phyloP scores from a whole-genome alignment of 2,329 filamentous ascomycete species.

The Arthroderma sp. region DNA sequence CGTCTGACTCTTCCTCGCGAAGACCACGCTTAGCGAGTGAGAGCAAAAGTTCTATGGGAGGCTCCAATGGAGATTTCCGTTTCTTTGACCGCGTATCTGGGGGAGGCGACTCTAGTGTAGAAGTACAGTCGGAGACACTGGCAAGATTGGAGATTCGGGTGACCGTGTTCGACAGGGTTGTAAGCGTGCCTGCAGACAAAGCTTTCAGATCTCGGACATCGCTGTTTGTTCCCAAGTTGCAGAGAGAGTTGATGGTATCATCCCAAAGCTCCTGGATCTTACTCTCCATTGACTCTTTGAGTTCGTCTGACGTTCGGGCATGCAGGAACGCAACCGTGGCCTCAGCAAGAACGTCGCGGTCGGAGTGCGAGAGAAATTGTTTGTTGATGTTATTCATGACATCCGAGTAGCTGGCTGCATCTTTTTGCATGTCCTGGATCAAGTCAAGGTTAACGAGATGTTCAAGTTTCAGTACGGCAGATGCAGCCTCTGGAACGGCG shows the following conservation, averaged over 20 bases:
- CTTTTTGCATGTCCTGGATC: slow-evolving; percentile 79
- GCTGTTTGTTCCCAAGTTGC: slow-evolving; percentile 57
- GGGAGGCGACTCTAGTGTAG: slow-evolving; percentile 52
- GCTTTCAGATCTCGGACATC: slow-evolving; percentile 32
- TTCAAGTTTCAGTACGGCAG: slow-evolving; percentile 71
- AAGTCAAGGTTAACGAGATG: slow-evolving; percentile 75
- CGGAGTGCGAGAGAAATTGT: slow-evolving; percentile 86
- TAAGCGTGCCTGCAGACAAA: slow-evolving; percentile 51
- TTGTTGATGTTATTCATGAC: slow-evolving; percentile 84
- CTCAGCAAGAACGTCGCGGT: slow-evolving; percentile 71
- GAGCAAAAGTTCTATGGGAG: slow-evolving; percentile 52
- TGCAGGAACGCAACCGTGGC: slow-evolving; percentile 72
- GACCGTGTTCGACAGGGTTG: slow-evolving; percentile 58
- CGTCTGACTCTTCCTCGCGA: slow-evolving; percentile 48
- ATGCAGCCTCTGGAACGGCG: slow-evolving; percentile 72
- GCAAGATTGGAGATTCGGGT: slow-evolving; percentile 70
- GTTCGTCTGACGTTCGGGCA: slow-evolving; percentile 72
- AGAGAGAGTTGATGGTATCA: slow-evolving; percentile 59
- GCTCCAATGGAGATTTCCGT: slow-evolving; percentile 26
- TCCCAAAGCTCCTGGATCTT: slow-evolving; percentile 81
- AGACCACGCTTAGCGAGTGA: slow-evolving; percentile 62
- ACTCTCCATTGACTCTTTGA: slow-evolving; percentile 69
- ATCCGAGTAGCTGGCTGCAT: slow-evolving; percentile 64
- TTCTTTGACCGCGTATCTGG: slow-evolving; percentile 23
- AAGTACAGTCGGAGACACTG: slow-evolving; percentile 63